Conservation (phyloP, 179 eudicot species). For the Silene noctiflora region DNA sequence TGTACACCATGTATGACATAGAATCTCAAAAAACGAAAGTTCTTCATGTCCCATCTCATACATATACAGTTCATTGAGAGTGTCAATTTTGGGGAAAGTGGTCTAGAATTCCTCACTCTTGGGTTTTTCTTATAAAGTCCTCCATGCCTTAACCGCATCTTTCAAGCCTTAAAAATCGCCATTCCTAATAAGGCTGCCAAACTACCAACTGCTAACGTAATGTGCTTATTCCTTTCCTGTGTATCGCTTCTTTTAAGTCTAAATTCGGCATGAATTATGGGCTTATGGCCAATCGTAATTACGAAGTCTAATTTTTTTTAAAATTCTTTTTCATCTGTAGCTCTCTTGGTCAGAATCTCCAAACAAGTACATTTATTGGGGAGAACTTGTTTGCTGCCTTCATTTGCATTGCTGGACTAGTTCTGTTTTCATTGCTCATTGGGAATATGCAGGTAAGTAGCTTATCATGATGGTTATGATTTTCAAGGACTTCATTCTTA, state of each 20-base stretch:
- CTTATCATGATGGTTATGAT: background rate
- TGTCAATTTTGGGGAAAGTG: background rate
- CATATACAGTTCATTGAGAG: background rate
- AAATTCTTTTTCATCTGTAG: conserved; percentile 46
- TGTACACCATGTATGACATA: background rate
- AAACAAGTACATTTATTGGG: conserved; percentile 68
- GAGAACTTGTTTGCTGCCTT: conserved; percentile 74
- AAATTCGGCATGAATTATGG: background rate
- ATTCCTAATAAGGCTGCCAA: background rate
- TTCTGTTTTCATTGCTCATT: conserved; percentile 77
- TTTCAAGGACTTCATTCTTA: background rate
- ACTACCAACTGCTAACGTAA: background rate
- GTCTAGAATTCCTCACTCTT: background rate
- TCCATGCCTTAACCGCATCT: background rate
- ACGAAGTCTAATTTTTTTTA: background rate
- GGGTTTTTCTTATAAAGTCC: background rate
- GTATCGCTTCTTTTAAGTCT: background rate
- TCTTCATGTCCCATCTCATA: background rate
- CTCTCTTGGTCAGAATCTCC: conserved; percentile 88
- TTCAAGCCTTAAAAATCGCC: background rate
- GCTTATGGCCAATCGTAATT: no score
- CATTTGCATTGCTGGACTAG: conserved; percentile 79
- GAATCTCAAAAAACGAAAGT: background rate
- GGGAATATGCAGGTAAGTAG: conserved; percentile 87
- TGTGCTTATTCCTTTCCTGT: background rate